Evolutionary conservation across 192 early-diverging fungal genomes (phyloP).

Genomic region (Coemansia sp.): DNA sequence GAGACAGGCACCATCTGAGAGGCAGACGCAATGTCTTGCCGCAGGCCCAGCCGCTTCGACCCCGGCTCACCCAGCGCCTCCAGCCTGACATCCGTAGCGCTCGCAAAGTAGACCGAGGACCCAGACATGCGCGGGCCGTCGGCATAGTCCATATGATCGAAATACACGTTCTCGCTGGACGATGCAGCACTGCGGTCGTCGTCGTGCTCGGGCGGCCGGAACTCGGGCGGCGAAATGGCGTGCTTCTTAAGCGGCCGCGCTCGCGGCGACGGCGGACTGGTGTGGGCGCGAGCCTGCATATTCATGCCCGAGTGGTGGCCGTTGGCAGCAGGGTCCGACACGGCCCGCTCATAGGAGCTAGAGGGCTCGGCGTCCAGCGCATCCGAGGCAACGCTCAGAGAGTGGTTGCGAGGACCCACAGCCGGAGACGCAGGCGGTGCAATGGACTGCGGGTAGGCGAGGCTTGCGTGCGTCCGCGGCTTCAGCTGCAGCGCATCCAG

Average conservation of each 20-base stretch:
- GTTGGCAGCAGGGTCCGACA: slow-evolving; percentile 31
- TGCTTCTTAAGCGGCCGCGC: slow-evolving; percentile 22
- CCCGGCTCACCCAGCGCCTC: slow-evolving; percentile 29
- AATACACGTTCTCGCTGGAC: slow-evolving; percentile 23
- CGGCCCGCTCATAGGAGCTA: slow-evolving; percentile 27
- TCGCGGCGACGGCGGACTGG: slow-evolving; percentile 50
- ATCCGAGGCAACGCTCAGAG: slow-evolving; percentile 36
- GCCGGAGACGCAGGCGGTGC: slow-evolving; percentile 39
- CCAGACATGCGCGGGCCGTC: slow-evolving; percentile 17
- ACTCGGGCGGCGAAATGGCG: slow-evolving; percentile 6
- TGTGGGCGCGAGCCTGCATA: slow-evolving; percentile 25
- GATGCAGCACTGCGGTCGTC: slow-evolving; percentile 27
- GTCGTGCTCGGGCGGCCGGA: not conserved
- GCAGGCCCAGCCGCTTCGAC: slow-evolving; percentile 46
- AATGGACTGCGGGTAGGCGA: slow-evolving; percentile 49
- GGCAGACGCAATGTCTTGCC: slow-evolving; percentile 16
- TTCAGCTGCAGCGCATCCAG: slow-evolving; percentile 48
- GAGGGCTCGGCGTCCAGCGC: slow-evolving; percentile 15
- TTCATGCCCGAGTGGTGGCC: slow-evolving; percentile 12
- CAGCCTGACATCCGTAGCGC: slow-evolving; percentile 33
- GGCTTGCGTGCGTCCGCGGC: slow-evolving; percentile 13
- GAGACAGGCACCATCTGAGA: slow-evolving; percentile 12
- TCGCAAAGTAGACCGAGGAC: slow-evolving; percentile 30
- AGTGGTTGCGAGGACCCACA: slow-evolving; percentile 37
- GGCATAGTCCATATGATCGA: slow-evolving; percentile 25